Conservation (phyloP, 164 flowering plant species). For the Aristolochia californica region DNA sequence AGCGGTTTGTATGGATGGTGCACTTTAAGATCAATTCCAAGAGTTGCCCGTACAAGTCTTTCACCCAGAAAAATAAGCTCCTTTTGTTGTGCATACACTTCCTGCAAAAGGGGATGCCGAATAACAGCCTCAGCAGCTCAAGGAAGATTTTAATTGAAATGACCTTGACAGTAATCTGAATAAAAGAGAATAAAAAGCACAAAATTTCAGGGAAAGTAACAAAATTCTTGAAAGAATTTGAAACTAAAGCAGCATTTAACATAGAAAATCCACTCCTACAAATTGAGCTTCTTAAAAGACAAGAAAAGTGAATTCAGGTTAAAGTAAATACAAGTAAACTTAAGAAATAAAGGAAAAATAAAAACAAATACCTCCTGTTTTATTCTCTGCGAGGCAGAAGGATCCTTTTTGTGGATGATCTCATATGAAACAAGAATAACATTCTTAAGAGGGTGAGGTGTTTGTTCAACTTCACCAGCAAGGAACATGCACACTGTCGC, state of each 20-base stretch:
- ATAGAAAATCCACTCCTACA: too few species aligned
- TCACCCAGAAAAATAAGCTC: conserved; percentile 69
- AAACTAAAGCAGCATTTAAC: too few species aligned
- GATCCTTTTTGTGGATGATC: conserved; percentile 66
- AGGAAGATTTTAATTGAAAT: conserved; percentile 1
- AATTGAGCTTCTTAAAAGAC: not conserved
- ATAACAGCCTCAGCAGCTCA: conserved; percentile 2
- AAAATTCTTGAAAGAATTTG: too few species aligned
- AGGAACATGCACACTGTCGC: conserved; percentile 85
- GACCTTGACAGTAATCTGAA: not conserved
- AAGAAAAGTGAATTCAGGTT: not conserved
- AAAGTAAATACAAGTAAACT: conserved; percentile 5
- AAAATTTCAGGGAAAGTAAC: too few species aligned
- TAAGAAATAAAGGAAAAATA: not conserved
- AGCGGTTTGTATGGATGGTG: conserved; percentile 82
- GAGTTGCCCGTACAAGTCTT: conserved; percentile 76
- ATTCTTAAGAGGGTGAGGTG: conserved; percentile 72
- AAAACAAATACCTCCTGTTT: conserved; percentile 58
- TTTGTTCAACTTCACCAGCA: conserved; percentile 84
- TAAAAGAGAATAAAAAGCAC: not conserved
- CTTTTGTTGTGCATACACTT: conserved; percentile 69
- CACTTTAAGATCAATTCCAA: conserved; percentile 74
- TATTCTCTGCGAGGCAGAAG: conserved; percentile 56
- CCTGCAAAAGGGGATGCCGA: conserved; percentile 31
- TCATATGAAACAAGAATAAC: conserved; percentile 70